These are phyloP conservation scores for Cyberlindnera euphorbiae DNA, from an alignment of 805 yeast species.

Conservation along the genomic window DNA sequence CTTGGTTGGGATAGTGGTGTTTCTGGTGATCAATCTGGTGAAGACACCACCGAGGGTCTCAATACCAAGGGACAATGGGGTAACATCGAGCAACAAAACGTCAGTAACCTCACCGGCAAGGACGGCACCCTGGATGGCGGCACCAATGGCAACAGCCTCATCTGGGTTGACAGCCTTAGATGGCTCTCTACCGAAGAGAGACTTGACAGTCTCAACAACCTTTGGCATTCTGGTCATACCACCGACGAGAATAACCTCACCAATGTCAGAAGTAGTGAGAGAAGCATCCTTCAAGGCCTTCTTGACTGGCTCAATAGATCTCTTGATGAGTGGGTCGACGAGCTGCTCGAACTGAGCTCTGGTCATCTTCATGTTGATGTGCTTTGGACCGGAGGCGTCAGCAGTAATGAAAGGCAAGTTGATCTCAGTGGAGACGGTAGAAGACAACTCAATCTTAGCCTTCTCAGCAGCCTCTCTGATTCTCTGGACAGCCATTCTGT, in stretches of 20 bases:
- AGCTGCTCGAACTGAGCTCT: constrained; percentile 67
- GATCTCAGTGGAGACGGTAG: constrained; percentile 55
- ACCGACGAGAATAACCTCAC: constrained; percentile 76
- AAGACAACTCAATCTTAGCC: constrained; percentile 72
- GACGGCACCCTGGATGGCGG: constrained; percentile 85
- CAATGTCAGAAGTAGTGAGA: constrained; percentile 58
- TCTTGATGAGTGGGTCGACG: constrained; percentile 61
- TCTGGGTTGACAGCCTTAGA: constrained; percentile 79
- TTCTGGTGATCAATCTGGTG: constrained; percentile 71
- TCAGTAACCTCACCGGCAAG: constrained; percentile 79
- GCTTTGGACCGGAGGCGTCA: constrained; percentile 46
- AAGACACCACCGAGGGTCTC: constrained; percentile 81
- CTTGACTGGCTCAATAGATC: constrained; percentile 70
- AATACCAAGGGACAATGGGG: constrained; percentile 75
- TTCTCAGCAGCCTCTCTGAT: constrained; percentile 76
- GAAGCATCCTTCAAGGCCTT: constrained; percentile 74
- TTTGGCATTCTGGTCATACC: constrained; percentile 92
- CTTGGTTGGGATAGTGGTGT: constrained; percentile 70
- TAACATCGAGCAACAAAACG: constrained; percentile 73
- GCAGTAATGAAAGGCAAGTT: constrained; percentile 66
- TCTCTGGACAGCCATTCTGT: constrained; percentile 58
- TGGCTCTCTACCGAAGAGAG: constrained; percentile 59
- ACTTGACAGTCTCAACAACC: constrained; percentile 59
- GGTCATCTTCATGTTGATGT: constrained; percentile 54
- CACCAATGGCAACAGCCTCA: constrained; percentile 86